A percentile compares a stretch with the other conserved stretches of the same genome.
These are phyloP conservation scores for Melampsora americana DNA, from an alignment of 1,284 basidiomycete species.

Conservation along the genomic window DNA sequence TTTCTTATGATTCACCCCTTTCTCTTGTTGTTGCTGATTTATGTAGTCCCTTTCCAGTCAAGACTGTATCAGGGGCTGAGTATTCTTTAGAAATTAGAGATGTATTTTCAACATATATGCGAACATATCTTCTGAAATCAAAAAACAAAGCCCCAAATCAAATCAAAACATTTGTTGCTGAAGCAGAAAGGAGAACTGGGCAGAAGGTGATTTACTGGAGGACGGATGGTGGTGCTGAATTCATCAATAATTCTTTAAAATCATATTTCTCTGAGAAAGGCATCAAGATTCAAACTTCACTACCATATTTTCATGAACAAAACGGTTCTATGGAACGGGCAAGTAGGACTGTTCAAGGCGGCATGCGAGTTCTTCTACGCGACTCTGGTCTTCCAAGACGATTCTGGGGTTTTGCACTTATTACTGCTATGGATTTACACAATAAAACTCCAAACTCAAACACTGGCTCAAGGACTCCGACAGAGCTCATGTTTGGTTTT, in stretches of 20 bases:
- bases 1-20: too few relatives aligned
- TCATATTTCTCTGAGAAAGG: not conserved
- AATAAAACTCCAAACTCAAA: too few relatives aligned
- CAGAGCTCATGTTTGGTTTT: too few relatives aligned
- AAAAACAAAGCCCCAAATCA: not conserved
- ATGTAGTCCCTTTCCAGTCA: not conserved
- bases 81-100: not conserved
- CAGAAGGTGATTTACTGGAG: not conserved
- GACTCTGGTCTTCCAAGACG: not conserved
- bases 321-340: not conserved
- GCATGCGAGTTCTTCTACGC: not conserved
- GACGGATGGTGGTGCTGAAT: not conserved
- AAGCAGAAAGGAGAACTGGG: not conserved
- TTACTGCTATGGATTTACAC: too few relatives aligned
- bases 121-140: not conserved
- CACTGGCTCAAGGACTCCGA: too few relatives aligned
- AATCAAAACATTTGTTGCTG: not conserved
- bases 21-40: too few relatives aligned
- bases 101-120: not conserved
- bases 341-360: constrained; percentile 4
- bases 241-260: not conserved
- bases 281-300: not conserved
- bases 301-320: too few relatives aligned
- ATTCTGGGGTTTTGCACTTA: too few relatives aligned
- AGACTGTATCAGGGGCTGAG: not conserved